Evolutionary conservation across 768 basidiomycete genomes (phyloP), one percentile per base, ranked within the genome.

Genomic region (Tremella fuciformis): DNA sequence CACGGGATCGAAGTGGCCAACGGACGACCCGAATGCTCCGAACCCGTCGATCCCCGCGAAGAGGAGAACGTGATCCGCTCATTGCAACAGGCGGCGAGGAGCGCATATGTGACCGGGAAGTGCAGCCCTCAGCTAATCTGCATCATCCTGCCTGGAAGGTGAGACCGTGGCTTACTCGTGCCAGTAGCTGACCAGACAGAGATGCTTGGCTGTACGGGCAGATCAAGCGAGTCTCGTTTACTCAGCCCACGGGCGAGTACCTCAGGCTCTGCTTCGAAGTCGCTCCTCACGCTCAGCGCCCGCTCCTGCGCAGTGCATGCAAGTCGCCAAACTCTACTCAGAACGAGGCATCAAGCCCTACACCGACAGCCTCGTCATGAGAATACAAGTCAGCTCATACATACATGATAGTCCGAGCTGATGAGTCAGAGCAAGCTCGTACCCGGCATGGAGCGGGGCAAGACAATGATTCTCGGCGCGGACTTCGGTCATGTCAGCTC

Each of bases 401-500:
- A n/a, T n/a, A n/a, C n/a, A n/a, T 24, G 21, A 9, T 34, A 18
- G 38, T 34, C 19, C 22, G 22, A 34, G 29, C 29, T 16, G 26
- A 37, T 48, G 40, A 21, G 15, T 37, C 18, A 73, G 69, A 69
- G 65, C 60, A 77, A 77, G 53, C 63, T 77, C 15, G 75, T 71
- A 2, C 72, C 69, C 0, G 69, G 70, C n/a, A 77, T 71, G 59
- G 52, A 62, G 16, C 42, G 40, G 22, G 71, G 71, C 0, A 65
- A 62, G 47, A 76, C 76, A 2, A 77, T 78, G 73, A 61, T 78
- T 1, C 60, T 78, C 8, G 77, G 77, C 2, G 77, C 73, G 13
- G 76, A 78, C 52, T 64, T 76, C 2, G 71, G 71, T 1, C 65
- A 66, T 51, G 63, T 65, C 8, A 52, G 57, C 42, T 22, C n/a